Evolutionary conservation across 495 filamentous ascomycete species (phyloP).

Genomic region (Articulospora tetracladia): DNA sequence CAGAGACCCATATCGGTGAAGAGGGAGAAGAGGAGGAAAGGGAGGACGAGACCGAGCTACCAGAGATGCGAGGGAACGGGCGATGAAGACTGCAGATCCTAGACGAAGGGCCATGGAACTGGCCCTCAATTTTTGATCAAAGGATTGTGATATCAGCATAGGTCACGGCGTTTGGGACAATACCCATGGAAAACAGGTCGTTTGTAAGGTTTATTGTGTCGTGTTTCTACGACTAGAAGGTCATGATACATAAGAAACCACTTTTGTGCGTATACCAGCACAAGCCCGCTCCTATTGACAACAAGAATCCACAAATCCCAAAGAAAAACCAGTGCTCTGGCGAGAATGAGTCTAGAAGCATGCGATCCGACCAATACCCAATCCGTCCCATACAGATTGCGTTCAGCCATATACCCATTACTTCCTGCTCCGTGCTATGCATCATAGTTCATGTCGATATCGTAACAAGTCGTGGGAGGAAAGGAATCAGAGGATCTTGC

Average conservation of each 20-base stretch:
- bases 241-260: conserved; percentile 27
- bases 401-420: conserved; percentile 11
- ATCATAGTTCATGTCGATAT: conserved; percentile 26
- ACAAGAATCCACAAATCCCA: conserved; percentile 17
- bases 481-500: conserved; percentile 61
- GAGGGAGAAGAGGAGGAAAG: conserved; percentile 16
- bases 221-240: conserved; percentile 15
- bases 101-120: conserved; percentile 11
- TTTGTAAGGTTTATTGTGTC: conserved; percentile 9
- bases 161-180: conserved; percentile 16
- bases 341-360: conserved; percentile 16
- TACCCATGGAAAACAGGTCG: conserved; percentile 25
- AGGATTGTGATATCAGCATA: too few relatives aligned
- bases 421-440: conserved; percentile 22
- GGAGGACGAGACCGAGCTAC: conserved; percentile 23
- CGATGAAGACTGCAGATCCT: conserved; percentile 8
- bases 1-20: conserved; percentile 34
- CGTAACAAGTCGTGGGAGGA: conserved; percentile 19
- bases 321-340: conserved; percentile 1
- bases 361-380: conserved; percentile 7
- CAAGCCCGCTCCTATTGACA: conserved; percentile 18
- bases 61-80: conserved; percentile 12
- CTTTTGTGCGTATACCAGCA: conserved; percentile 18
- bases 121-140: too few relatives aligned
- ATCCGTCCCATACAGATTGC: conserved; percentile 14